Evolutionary conservation across 2,329 filamentous ascomycete species (phyloP), one percentile per base, ranked within the genome.

Genomic region (Botrytis medusae): DNA sequence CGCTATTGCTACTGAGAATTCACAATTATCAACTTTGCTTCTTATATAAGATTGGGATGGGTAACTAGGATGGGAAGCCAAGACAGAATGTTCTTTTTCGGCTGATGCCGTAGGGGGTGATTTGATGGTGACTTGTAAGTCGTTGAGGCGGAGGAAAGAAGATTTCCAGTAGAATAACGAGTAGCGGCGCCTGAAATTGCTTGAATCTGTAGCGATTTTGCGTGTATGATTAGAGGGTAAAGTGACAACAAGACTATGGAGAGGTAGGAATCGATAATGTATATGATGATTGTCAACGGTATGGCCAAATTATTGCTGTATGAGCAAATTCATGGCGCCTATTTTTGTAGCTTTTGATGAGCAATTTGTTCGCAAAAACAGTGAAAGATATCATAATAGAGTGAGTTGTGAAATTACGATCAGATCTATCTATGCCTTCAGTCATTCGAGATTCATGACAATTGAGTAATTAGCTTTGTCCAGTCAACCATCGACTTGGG

Each of bases 301-400:
- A n/a, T 5, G n/a, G 25, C 25, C 12, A 54, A 16, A n/a, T 16
- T 29, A 29, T n/a, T 7, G 6, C 4, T n/a, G 25, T 16, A 3
- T n/a, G 2, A 7, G 4, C 5, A 54, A 1, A 54, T 1, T 16
- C 10, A n/a, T 16, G 25, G 25, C 5, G 7, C 12, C 6, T 5
- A 5, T n/a, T n/a, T 54, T 14, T n/a, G n/a, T 54, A 0, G 12
- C 48, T 3, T 54, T 54, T 8, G 12, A 29, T 3, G 25, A 16
- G 10, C n/a, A 51, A n/a, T n/a, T n/a, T 54, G 48, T 7, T 54
- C 25, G 7, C 48, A 14, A 25, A n/a, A 29, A 54, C 4, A 54
- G 25, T 51, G 25, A n/a, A 51, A 51, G 22, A 9, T 22, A 51
- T 25, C 22, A 51, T 25, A 12, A 48, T 51, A 14, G 46, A 14